A percentile compares a stretch with the other conserved stretches of the same genome.
Evolutionary conservation across 441 rosid species (phyloP).

Genomic region (Hura crepitans): DNA sequence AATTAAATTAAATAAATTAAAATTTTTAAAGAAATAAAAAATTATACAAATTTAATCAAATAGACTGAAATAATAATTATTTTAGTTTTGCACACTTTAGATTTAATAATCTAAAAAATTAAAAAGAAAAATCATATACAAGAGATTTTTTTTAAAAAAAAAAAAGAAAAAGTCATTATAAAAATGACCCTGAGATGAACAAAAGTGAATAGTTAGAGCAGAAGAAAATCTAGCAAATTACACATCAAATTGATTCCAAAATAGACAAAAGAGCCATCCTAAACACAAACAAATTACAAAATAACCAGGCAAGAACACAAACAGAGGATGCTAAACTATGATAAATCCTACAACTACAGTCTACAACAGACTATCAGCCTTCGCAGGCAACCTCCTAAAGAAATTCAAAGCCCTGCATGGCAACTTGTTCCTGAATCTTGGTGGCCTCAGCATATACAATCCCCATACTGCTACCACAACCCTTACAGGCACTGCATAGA

Average conservation of each 20-base stretch:
- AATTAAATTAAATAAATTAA: too few species aligned
- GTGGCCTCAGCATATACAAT: slow-evolving; percentile 43
- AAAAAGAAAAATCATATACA: too few species aligned
- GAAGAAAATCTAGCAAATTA: too few species aligned
- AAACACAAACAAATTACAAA: neutral
- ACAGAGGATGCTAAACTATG: neutral
- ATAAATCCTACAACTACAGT: neutral
- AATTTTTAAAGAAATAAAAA: too few species aligned
- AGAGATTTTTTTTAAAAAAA: too few species aligned
- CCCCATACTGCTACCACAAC: slow-evolving; percentile 26
- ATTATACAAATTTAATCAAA: too few species aligned
- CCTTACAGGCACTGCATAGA: slow-evolving; percentile 33
- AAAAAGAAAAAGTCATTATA: neutral
- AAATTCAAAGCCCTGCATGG: slow-evolving; percentile 44
- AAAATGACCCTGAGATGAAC: too few species aligned
- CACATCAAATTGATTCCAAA: neutral
- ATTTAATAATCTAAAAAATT: too few species aligned
- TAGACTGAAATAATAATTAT: too few species aligned
- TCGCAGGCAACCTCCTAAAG: slow-evolving; percentile 56
- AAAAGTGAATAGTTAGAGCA: neutral
- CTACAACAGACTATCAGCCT: slow-evolving; percentile 53
- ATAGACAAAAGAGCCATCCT: neutral
- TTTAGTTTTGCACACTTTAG: too few species aligned
- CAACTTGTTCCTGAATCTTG: slow-evolving; percentile 41
- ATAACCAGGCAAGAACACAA: neutral